Percentiles rank a stretch among this genome's conserved stretches.
Evolutionary conservation across 106 monocot species (phyloP).

Genomic region (Ottelia alismoides): DNA sequence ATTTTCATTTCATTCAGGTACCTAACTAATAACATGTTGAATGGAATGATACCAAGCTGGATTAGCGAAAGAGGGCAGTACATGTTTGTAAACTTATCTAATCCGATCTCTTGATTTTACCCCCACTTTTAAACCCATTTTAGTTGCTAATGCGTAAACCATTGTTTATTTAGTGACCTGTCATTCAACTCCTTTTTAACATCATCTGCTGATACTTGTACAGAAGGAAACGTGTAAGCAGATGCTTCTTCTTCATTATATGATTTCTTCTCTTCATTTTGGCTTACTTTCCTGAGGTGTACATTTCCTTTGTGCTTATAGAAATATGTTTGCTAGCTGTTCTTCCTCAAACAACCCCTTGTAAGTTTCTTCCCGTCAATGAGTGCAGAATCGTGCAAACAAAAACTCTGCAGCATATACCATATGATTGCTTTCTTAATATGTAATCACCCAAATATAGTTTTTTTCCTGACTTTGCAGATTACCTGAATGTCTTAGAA

Average conservation of each 20-base stretch:
- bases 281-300: neutral
- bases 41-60: conserved; percentile 7
- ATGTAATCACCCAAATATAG: neutral
- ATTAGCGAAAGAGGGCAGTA: neutral
- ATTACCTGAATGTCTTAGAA: conserved; percentile 25
- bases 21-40: conserved; percentile 7
- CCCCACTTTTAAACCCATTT: too few species aligned
- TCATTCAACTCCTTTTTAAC: conserved; percentile 3
- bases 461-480: conserved; percentile 15
- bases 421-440: neutral
- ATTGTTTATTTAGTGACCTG: neutral
- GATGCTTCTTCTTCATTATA: neutral
- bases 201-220: neutral
- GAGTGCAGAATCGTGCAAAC: neutral
- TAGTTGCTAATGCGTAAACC: too few species aligned
- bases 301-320: neutral
- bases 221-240: conserved; percentile 1
- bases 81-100: conserved; percentile 1
- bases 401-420: neutral
- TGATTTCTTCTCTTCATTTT: neutral
- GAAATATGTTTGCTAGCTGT: conserved; percentile 4
- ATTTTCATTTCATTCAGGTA: too few species aligned
- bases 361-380: conserved; percentile 1
- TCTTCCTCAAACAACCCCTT: neutral
- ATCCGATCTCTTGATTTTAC: too few species aligned